Conservation (phyloP, 2,329 filamentous ascomycete genomes). For the Paramyrothecium sp. region DNA sequence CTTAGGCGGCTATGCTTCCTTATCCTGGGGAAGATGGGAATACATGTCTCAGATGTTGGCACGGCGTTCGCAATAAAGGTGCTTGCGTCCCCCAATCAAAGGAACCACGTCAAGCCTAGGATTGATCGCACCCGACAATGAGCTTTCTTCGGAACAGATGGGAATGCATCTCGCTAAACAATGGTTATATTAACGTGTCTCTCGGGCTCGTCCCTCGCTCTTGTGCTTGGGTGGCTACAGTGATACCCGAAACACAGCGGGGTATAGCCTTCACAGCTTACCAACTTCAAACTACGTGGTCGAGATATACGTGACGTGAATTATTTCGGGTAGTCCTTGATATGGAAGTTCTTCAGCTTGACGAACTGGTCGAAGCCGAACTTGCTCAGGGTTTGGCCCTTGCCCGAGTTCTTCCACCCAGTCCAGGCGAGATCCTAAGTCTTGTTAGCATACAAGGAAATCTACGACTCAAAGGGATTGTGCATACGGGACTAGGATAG, state of each 20-base stretch:
- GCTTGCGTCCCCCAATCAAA: no score
- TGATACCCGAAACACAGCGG: neutral
- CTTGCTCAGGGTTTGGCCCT: constrained; percentile 82
- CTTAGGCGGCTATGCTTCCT: neutral
- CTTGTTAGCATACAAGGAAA: constrained; percentile 7
- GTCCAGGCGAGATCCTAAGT: constrained; percentile 88
- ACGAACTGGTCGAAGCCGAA: constrained; percentile 96
- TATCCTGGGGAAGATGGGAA: neutral
- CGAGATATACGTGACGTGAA: neutral
- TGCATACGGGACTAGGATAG: constrained; percentile 80
- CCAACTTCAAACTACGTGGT: neutral
- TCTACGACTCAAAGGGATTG: no score
- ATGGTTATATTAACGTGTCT: neutral
- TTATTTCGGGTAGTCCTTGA: constrained; percentile 76
- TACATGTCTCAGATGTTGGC: neutral
- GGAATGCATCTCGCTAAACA: neutral
- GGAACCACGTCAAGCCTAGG: no score
- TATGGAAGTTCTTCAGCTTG: constrained; percentile 92
- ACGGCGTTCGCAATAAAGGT: neutral
- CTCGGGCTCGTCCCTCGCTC: neutral
- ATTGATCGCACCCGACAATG: neutral
- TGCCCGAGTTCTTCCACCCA: constrained; percentile 96
- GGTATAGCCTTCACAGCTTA: neutral
- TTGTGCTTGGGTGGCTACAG: neutral
- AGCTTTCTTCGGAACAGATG: neutral